These are phyloP conservation scores for Wickerhamiella galacta DNA, from an alignment of 805 yeast genomes.

Conservation along the genomic window DNA sequence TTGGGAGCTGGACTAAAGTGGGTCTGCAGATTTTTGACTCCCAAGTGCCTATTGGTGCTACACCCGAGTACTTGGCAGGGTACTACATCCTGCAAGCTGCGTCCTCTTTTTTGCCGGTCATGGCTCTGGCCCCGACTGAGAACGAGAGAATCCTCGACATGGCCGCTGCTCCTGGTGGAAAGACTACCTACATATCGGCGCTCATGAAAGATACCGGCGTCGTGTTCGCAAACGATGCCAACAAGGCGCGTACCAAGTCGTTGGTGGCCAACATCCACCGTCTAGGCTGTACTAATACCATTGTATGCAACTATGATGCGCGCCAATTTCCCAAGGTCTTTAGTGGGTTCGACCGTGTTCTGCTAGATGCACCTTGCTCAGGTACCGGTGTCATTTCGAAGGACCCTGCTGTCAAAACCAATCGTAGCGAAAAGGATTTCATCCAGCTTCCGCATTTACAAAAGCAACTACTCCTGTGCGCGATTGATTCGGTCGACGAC, in stretches of 20 bases:
- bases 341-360: conserved; percentile 92
- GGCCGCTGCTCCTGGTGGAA: conserved; percentile 99
- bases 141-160: conserved; percentile 89
- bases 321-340: conserved; percentile 95
- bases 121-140: conserved; percentile 96
- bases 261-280: conserved; percentile 95
- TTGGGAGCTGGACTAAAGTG: conserved; percentile 95
- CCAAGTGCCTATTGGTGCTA: conserved; percentile 99
- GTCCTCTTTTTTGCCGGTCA: conserved; percentile 89
- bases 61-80: conserved; percentile 97
- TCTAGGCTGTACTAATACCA: conserved; percentile 88
- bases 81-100: conserved; percentile 98
- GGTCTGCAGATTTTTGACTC: conserved; percentile 96
- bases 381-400: conserved; percentile 99
- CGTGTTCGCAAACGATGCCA: conserved; percentile 93
- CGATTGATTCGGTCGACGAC: conserved; percentile 95
- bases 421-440: conserved; percentile 91
- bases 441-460: conserved; percentile 93
- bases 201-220: conserved; percentile 96
- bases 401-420: conserved; percentile 85
- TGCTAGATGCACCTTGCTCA: conserved; percentile 97
- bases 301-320: conserved; percentile 95
- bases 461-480: conserved; percentile 80
- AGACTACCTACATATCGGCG: conserved; percentile 87
- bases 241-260: conserved; percentile 90